A percentile compares a stretch with the other conserved stretches of the same genome.
Evolutionary conservation across 2,329 filamentous ascomycete species (phyloP).

Genomic region (Sporothrix protearum): DNA sequence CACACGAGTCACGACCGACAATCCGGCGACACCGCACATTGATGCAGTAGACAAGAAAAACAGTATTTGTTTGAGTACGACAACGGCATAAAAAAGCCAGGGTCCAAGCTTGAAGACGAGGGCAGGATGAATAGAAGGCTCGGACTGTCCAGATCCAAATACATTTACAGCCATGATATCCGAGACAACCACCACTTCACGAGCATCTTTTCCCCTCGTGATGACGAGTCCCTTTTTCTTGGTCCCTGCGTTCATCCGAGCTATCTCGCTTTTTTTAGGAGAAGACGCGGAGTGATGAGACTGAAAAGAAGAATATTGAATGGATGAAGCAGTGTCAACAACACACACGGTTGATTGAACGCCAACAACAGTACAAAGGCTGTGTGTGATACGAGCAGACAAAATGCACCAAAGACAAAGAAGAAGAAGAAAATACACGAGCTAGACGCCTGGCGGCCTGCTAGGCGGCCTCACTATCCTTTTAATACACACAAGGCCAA

Average conservation of each 20-base stretch:
- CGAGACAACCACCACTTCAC: not conserved
- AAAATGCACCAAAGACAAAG: not conserved
- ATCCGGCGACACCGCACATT: not conserved
- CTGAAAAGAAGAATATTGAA: not conserved
- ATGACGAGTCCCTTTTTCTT: not conserved
- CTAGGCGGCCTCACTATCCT: not conserved
- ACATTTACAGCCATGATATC: not conserved
- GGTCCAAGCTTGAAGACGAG: not conserved
- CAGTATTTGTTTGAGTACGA: not conserved
- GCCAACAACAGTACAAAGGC: not conserved
- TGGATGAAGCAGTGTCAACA: not conserved
- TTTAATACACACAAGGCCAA: not conserved
- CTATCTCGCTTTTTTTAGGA: not conserved
- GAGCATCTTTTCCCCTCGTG: not conserved
- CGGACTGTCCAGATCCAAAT: not conserved
- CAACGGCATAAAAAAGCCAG: not conserved
- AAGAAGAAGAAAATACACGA: not conserved
- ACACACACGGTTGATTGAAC: not conserved
- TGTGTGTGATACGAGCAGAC: slow-evolving; percentile 4
- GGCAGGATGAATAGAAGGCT: not conserved
- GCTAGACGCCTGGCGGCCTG: not conserved
- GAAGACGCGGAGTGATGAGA: not conserved
- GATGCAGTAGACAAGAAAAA: not conserved
- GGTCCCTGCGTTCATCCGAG: slow-evolving; percentile 10
- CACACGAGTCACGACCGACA: not conserved